Evolutionary conservation across 2,329 filamentous ascomycete species (phyloP).

Genomic region (Helicocarpus griseus): DNA sequence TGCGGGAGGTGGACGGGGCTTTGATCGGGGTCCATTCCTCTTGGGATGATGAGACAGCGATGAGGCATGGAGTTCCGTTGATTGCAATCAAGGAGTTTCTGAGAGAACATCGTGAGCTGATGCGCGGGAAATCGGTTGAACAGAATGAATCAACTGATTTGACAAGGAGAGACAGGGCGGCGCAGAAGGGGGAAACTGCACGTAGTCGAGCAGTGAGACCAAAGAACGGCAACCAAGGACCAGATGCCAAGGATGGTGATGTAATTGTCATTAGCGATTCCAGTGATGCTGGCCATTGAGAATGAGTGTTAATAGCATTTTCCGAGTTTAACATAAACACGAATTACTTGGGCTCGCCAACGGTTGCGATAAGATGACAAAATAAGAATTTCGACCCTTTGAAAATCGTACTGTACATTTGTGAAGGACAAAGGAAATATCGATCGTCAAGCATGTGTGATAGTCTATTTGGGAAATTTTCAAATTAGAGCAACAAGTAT

Average conservation of each 20-base stretch:
- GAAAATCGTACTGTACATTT: not conserved
- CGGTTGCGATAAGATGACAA: too few species aligned
- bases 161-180: not conserved
- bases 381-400: not conserved
- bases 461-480: not conserved
- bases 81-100: constrained; percentile 38
- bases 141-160: not conserved
- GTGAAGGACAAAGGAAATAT: constrained; percentile 2
- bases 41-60: constrained; percentile 44
- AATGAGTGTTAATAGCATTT: too few species aligned
- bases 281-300: not conserved
- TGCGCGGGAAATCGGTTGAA: not conserved
- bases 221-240: not conserved
- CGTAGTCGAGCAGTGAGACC: not conserved
- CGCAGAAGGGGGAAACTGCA: not conserved
- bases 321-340: too few species aligned
- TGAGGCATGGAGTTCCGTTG: constrained; percentile 41
- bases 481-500: not conserved
- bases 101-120: constrained; percentile 3
- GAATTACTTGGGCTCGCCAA: too few species aligned
- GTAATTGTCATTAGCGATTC: constrained; percentile 1
- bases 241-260: not conserved
- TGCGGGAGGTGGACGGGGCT: constrained; percentile 28
- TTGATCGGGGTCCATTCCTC: constrained; percentile 45
- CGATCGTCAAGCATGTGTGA: not conserved